Conservation (phyloP, 805 yeast genomes). For the Myxozyma kluyveri region DNA sequence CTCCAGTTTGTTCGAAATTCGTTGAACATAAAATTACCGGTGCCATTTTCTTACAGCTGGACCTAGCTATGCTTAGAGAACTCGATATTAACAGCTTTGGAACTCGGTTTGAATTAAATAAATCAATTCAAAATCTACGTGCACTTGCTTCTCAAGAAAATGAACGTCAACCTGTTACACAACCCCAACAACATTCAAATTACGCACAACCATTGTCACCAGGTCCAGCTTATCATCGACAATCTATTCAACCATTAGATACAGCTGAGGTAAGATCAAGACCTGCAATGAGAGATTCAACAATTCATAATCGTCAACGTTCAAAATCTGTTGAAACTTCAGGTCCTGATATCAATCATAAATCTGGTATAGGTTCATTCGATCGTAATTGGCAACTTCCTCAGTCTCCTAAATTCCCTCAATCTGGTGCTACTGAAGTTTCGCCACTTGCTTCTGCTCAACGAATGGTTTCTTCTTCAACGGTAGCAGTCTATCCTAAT, state of each 20-base stretch:
- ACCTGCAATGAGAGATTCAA: conserved; percentile 8
- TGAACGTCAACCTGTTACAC: background rate
- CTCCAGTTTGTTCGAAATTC: conserved; percentile 72
- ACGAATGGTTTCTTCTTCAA: conserved; percentile 1
- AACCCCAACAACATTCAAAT: no score
- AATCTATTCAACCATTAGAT: background rate
- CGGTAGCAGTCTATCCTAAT: background rate
- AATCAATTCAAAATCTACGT: conserved; percentile 66
- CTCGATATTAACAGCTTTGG: conserved; percentile 91
- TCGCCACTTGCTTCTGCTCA: conserved; percentile 13
- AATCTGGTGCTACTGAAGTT: conserved; percentile 7
- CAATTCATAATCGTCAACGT: conserved; percentile 21
- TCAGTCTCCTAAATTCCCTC: conserved; percentile 15
- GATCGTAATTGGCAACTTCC: conserved; percentile 27
- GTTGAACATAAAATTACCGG: conserved; percentile 88
- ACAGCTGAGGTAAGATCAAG: no score
- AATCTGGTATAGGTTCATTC: conserved; percentile 18
- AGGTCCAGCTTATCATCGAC: background rate
- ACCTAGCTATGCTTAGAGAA: conserved; percentile 82
- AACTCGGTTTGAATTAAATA: conserved; percentile 85
- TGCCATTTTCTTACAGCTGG: conserved; percentile 76
- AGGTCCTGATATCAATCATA: conserved; percentile 7
- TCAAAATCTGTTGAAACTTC: conserved; percentile 25
- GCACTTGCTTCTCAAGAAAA: background rate
- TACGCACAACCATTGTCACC: background rate